Evolutionary conservation across 805 yeast species (phyloP), one percentile per base, ranked within the genome.

Genomic region (Citeromyces matritensis): DNA sequence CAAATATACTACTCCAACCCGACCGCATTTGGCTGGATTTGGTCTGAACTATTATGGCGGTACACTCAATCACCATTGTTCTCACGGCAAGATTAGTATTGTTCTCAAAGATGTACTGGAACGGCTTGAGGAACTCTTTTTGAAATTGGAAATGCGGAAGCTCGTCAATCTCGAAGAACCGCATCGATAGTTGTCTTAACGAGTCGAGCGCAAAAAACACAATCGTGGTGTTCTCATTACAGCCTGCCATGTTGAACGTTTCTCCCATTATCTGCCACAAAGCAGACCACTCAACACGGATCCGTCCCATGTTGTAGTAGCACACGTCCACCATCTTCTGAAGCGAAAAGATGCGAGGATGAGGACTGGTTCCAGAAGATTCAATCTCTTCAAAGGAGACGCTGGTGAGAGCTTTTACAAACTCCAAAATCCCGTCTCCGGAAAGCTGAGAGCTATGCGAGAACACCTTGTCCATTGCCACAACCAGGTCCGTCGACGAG

Each of bases 311-410:
- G 51, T 93, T 93, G 60, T 93, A 91, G 53, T 91, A 88, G 55
- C 96, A 88, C 27, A 91, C 94, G 54, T 93, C 98, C 32, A 91
- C 94, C 65, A 91, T 81, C 49, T 91, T 91, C 48, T 85, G 97
- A 39, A 91, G 58, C 0, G 97, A 82, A 48, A 83, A 93, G 55
- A 84, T 77, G 49, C 98, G 65, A 25, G 97, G 98, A 38, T 82
- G 73, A 5, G 67, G 61, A 28, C 86, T 75, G 45, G 73, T 73
- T 5, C 85, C 86, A 1, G 94, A 79, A 0, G 93, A 78, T 39
- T 81, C 85, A 38, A 91, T 84, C 51, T 91, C 99, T 45, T 86
- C 96, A 27, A 72, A 59, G 0, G 95, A 81, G 17, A 91, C 94
- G 36, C 73, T 81, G 4, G 94, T 73, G 38, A 91, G 61, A 0